phyloP scores from a whole-genome alignment of 1,139 yeast genomes.

The Spathaspora jeffriesii region DNA sequence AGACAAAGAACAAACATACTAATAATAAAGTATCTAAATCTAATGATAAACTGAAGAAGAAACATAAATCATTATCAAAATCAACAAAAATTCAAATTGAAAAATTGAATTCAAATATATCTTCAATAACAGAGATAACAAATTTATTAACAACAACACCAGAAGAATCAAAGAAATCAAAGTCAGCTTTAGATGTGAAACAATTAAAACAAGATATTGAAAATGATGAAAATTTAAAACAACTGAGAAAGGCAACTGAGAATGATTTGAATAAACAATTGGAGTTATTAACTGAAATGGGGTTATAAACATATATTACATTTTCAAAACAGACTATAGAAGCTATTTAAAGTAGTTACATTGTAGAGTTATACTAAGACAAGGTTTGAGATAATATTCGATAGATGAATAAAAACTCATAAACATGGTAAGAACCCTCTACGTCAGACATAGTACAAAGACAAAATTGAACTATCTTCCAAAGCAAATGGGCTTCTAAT shows the following conservation, averaged over 20 bases:
- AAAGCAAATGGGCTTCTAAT: too few species aligned
- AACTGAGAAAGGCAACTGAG: conserved; percentile 44
- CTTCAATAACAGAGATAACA: conserved; percentile 38
- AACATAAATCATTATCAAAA: conserved; percentile 21
- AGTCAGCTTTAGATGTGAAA: conserved; percentile 28
- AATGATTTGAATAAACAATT: conserved; percentile 56
- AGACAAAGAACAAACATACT: background rate
- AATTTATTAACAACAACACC: conserved; percentile 17
- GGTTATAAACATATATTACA: conserved; percentile 20
- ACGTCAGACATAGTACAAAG: too few species aligned
- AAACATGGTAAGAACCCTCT: too few species aligned
- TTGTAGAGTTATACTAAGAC: background rate
- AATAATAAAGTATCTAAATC: conserved; percentile 5
- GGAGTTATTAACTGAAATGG: conserved; percentile 58
- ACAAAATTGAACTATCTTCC: too few species aligned
- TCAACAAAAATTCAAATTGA: conserved; percentile 41
- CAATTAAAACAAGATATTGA: conserved; percentile 43
- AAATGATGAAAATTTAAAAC: conserved; percentile 36
- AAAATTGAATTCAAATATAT: conserved; percentile 41
- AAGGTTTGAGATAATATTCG: too few species aligned
- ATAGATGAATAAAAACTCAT: too few species aligned
- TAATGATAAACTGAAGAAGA: conserved; percentile 11
- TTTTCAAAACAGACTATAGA: background rate
- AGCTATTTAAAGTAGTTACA: background rate
- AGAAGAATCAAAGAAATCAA: conserved; percentile 9